These are phyloP conservation scores for Xerocomellus intermedius DNA, from an alignment of 768 basidiomycete genomes.

Conservation along the genomic window DNA sequence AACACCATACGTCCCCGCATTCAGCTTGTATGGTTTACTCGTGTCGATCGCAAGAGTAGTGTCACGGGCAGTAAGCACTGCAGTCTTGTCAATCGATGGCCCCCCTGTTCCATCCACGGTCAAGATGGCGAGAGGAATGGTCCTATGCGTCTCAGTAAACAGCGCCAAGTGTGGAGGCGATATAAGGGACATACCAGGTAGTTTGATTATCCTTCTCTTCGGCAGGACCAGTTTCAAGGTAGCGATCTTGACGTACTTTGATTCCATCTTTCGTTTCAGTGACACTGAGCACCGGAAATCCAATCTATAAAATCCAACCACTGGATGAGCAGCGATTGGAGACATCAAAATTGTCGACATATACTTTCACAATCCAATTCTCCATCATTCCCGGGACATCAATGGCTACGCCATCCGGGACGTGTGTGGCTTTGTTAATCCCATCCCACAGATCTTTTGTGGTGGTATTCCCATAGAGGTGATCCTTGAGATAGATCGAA, in stretches of 20 bases:
- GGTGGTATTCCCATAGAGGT: slow-evolving; percentile 80
- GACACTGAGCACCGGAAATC: slow-evolving; percentile 89
- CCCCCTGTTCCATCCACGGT: slow-evolving; percentile 62
- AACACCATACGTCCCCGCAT: slow-evolving; percentile 84
- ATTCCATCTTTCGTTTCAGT: slow-evolving; percentile 73
- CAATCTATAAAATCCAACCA: slow-evolving; percentile 42
- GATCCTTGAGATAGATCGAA: slow-evolving; percentile 87
- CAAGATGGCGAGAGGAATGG: slow-evolving; percentile 74
- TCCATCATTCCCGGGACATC: slow-evolving; percentile 83
- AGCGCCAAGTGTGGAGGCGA: not conserved
- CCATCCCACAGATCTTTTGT: slow-evolving; percentile 89
- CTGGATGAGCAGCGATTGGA: not conserved
- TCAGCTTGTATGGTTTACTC: slow-evolving; percentile 81
- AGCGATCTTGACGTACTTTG: slow-evolving; percentile 84
- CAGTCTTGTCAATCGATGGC: slow-evolving; percentile 53
- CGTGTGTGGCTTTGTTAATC: slow-evolving; percentile 70
- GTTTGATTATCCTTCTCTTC: slow-evolving; percentile 84
- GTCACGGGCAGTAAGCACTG: slow-evolving; percentile 69
- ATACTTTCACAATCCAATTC: slow-evolving; percentile 84
- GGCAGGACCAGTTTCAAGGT: slow-evolving; percentile 80
- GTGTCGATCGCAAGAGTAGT: slow-evolving; percentile 69
- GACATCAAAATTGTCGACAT: not conserved
- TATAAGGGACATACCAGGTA: slow-evolving; percentile 56
- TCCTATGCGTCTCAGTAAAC: slow-evolving; percentile 43
- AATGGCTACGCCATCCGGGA: slow-evolving; percentile 28